Percentiles rank a stretch among this genome's conserved stretches.
These are phyloP conservation scores for Eutypa lata DNA, from an alignment of 2,329 filamentous ascomycete species.

Conservation along the genomic window DNA sequence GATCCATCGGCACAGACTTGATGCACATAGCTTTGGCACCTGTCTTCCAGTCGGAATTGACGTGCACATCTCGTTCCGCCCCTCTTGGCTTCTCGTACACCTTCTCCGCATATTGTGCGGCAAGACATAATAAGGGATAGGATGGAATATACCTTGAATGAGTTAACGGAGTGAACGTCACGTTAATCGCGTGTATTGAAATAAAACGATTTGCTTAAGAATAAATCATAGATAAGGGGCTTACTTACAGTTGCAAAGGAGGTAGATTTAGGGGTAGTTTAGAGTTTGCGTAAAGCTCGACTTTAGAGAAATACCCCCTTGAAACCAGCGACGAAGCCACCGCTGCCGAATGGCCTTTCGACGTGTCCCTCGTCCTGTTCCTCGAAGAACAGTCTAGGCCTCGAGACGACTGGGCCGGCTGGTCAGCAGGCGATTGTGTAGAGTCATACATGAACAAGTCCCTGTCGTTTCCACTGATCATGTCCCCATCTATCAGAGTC, in stretches of 20 bases:
- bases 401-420: constrained; percentile 8
- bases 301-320: constrained; percentile 68
- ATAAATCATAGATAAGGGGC: not conserved
- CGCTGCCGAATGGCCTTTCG: constrained; percentile 34
- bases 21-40: constrained; percentile 86
- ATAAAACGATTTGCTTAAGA: not conserved
- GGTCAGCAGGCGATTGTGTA: constrained; percentile 7
- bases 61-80: constrained; percentile 63
- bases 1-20: constrained; percentile 75
- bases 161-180: constrained; percentile 13
- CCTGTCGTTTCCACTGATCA: constrained; percentile 48
- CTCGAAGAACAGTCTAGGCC: constrained; percentile 17
- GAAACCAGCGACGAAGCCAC: constrained; percentile 35
- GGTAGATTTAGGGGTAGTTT: constrained; percentile 65
- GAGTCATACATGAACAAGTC: constrained; percentile 46
- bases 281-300: constrained; percentile 76
- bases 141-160: constrained; percentile 63
- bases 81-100: constrained; percentile 67
- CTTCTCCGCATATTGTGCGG: constrained; percentile 71
- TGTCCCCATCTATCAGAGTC: constrained; percentile 68
- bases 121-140: constrained; percentile 74
- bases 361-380: constrained; percentile 29
- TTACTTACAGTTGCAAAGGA: constrained; percentile 61
- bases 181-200: not conserved
- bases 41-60: constrained; percentile 66